Evolutionary conservation across 805 yeast genomes (phyloP).

Genomic region (Kockiozyma suomiensis): DNA sequence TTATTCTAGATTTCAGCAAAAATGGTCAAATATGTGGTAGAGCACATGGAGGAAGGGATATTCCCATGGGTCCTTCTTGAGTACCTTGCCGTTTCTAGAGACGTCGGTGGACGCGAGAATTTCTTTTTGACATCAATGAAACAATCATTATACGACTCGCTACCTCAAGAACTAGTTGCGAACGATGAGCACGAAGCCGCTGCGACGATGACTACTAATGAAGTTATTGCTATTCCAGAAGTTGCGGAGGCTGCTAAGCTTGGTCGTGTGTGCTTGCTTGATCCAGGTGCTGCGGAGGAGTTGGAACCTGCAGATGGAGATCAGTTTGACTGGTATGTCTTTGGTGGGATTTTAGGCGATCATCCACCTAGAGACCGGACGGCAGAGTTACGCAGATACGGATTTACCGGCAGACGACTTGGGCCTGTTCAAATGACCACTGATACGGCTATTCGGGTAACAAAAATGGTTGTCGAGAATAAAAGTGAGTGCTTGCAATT

Average conservation of each 20-base stretch:
- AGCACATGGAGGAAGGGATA: constrained; percentile 97
- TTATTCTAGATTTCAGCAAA: no score
- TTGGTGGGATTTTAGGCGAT: constrained; percentile 79
- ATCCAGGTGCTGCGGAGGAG: constrained; percentile 81
- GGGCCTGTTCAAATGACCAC: constrained; percentile 95
- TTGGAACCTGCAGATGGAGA: constrained; percentile 68
- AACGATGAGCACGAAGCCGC: constrained; percentile 46
- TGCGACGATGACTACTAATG: constrained; percentile 61
- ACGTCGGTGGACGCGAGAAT: constrained; percentile 70
- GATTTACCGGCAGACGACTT: constrained; percentile 82
- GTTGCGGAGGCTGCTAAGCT: constrained; percentile 35
- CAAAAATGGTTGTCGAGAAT: constrained; percentile 73
- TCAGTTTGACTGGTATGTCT: constrained; percentile 82
- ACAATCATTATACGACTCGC: constrained; percentile 61
- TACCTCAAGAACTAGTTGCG: constrained; percentile 58
- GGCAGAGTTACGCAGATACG: constrained; percentile 82
- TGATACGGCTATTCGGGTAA: constrained; percentile 93
- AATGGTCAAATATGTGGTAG: constrained; percentile 56
- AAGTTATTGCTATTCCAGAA: constrained; percentile 51
- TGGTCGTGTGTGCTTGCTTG: constrained; percentile 76
- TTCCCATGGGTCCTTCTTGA: constrained; percentile 95
- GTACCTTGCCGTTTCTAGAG: constrained; percentile 77
- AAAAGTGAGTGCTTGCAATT: constrained; percentile 44
- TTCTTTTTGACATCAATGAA: constrained; percentile 73
- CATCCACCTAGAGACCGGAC: constrained; percentile 79